These are phyloP conservation scores for Lentinula sp. DNA, from an alignment of 768 basidiomycete genomes.

Conservation along the genomic window DNA sequence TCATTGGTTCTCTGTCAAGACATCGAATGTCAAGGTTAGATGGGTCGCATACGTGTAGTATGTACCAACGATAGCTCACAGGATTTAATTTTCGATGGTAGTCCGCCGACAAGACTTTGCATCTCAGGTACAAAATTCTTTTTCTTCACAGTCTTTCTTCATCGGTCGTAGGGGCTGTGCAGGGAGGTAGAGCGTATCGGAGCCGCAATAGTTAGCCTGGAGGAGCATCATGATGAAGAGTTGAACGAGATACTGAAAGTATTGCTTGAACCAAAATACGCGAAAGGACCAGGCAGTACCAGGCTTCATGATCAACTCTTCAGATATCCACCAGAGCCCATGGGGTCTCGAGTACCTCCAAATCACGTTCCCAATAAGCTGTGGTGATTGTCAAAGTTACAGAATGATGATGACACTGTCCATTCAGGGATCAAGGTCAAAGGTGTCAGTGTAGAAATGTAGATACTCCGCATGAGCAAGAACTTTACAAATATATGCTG, in stretches of 20 bases:
- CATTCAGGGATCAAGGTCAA: not conserved
- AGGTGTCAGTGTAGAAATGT: not conserved
- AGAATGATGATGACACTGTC: not conserved
- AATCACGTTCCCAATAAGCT: not conserved
- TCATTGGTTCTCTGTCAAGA: not conserved
- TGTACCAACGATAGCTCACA: not conserved
- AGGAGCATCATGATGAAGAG: not conserved
- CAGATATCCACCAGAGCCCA: not conserved
- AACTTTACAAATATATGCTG: not conserved
- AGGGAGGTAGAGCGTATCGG: not conserved
- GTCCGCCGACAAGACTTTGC: not conserved
- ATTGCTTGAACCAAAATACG: not conserved
- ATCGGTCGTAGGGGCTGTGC: not conserved
- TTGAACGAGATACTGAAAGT: not conserved
- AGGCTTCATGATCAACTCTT: not conserved
- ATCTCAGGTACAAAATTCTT: not conserved
- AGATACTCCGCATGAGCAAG: not conserved
- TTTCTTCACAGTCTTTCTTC: not conserved
- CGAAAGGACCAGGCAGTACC: not conserved
- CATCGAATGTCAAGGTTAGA: not conserved
- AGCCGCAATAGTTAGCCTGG: not conserved
- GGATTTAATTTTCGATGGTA: not conserved
- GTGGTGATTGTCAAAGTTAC: not conserved
- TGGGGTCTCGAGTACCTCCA: not conserved
- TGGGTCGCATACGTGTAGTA: not conserved